Base-by-base conservation (phyloP, 208 protist genomes). In the Polymyxa betae region DNA sequence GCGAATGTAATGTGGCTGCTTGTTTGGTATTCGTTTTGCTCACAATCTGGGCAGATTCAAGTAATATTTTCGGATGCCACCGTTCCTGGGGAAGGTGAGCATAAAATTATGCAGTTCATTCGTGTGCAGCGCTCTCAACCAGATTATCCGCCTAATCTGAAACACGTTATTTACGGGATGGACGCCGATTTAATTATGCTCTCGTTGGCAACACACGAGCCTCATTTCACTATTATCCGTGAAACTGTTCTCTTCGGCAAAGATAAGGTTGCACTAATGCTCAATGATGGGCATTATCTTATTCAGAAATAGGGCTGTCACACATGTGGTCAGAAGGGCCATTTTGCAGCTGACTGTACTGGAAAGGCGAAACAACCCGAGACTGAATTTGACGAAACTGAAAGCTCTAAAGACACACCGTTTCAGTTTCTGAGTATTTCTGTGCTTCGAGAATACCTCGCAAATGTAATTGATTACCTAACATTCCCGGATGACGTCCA, bases 61-160 rank as follows among this genome's bases (percentile, higher is more conserved):
- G 94, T 99, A 78, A 91, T 94, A 32, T 93, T 92, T 49, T 93
- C 91, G 5, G 93, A 92, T 88, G 72, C 91, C 44, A 89, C 64
- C 29, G 95, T 96, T 88, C 97, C 98, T 12, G 98, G 98, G 0
- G 98, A 99, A 95, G 98, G 98, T 38, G 98, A 99, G 95, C 98
- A 99, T 94, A 99, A 99, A 94, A 99, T 99, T 91, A 98, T 99
- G 90, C 96, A 99, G 77, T 99, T 98, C 93, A 99, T 99, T 91
- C 96, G 99, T 72, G 92, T 94, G 52, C 95, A 97, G 82, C 87
- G 87, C n/a, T 95, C 95, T 92, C 91, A 95, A 91, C 94, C 95
- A 0, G 96, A 93, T 24, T 98, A 99, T 94, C 94, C 98, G 91
- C 95, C 97, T 1, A 97, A 98, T 93, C 95, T 95, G 90, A 95